These are phyloP conservation scores for Nevesoporus exiguus DNA, from an alignment of 768 basidiomycete genomes.

Conservation along the genomic window DNA sequence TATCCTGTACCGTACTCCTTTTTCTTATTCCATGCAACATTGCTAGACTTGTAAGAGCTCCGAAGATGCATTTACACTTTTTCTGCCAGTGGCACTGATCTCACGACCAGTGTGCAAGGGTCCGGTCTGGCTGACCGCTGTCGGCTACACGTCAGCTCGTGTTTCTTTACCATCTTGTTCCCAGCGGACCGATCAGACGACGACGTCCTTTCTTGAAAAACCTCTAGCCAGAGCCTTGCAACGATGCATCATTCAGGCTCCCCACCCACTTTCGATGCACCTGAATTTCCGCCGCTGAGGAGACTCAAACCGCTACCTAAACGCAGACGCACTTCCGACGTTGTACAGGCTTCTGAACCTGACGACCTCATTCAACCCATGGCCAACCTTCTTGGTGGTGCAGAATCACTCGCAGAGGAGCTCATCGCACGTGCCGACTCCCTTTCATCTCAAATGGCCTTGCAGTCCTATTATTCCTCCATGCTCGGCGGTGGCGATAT, in stretches of 20 bases:
- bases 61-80: neutral
- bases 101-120: constrained; percentile 20
- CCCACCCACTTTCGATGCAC: constrained; percentile 61
- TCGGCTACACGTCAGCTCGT: constrained; percentile 30
- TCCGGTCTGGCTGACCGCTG: no score
- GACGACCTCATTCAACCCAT: constrained; percentile 31
- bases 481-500: constrained; percentile 40
- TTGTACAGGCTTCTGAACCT: constrained; percentile 21
- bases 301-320: constrained; percentile 78
- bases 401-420: constrained; percentile 53
- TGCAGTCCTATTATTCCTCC: constrained; percentile 64
- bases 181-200: constrained; percentile 11
- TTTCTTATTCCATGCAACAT: constrained; percentile 25
- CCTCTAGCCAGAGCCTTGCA: neutral
- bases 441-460: constrained; percentile 54
- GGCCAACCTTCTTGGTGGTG: constrained; percentile 36
- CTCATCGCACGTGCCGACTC: constrained; percentile 55
- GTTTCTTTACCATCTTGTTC: constrained; percentile 23
- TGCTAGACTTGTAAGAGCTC: constrained; percentile 12
- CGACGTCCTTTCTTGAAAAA: constrained; percentile 15
- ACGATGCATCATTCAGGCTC: constrained; percentile 50
- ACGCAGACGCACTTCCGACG: constrained; percentile 55
- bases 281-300: constrained; percentile 60
- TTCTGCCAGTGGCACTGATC: constrained; percentile 11
- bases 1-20: constrained; percentile 41